Base-by-base conservation (phyloP, 495 filamentous ascomycete genomes). In the Massariosphaeria phaeospora region DNA sequence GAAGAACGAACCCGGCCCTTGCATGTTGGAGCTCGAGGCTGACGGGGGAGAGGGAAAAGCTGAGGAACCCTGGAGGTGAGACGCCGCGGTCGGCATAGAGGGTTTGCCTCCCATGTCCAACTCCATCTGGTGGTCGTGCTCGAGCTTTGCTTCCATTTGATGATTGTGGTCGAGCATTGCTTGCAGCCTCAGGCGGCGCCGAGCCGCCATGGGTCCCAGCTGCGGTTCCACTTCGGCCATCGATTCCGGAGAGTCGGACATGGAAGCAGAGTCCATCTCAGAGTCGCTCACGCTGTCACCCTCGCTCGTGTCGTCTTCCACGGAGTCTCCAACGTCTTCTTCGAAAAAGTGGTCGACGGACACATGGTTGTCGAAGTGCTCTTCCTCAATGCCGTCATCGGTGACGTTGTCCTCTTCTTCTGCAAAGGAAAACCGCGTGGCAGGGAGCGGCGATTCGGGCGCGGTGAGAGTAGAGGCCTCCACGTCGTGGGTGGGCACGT, bases 211-310 rank as follows among this genome's bases (percentile, higher is more conserved):
- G n/a, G n/a, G n/a, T n/a, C n/a, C n/a, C n/a, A n/a, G n/a, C n/a
- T n/a, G n/a, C n/a, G n/a, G n/a, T n/a, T n/a, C n/a, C n/a, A n/a
- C n/a, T n/a, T n/a, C n/a, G n/a, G n/a, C n/a, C n/a, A n/a, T n/a
- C n/a, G n/a, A n/a, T n/a, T 34, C 8, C 8, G 9, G 30, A n/a
- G 9, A n/a, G 8, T 29, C 31, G 17, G 39, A 24, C 11, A 44
- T 26, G 12, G 21, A 30, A 35, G 13, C 29, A 10, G 52, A 29
- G 4, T 38, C 52, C 4, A 23, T 42, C 20, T 55, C 52, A 15
- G 52, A 55, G n/a, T 46, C 20, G 33, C 23, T 25, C 30, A 38
- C 30, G 52, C 42, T 46, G 15, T 21, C 41, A 12, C 15, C 52
- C 17, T 38, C 18, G 30, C 50, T 34, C 15, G 18, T 21, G 3